Evolutionary conservation across 306 rosid species (phyloP).

Genomic region (Argentina anserina): DNA sequence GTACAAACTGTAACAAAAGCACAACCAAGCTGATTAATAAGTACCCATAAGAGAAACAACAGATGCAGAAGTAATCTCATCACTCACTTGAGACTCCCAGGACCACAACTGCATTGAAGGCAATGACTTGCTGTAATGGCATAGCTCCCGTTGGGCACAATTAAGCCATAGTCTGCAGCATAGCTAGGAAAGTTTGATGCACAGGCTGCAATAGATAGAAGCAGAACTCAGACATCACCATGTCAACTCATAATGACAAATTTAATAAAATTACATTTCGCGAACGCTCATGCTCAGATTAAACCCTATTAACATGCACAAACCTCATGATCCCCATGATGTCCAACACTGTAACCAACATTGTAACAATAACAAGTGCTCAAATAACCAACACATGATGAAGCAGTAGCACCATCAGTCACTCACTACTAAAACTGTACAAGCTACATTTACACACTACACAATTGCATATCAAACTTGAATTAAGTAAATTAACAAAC

Average conservation of each 20-base stretch:
- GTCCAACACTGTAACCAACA: too few species aligned
- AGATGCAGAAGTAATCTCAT: conserved; percentile 13
- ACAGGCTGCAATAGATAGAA: conserved; percentile 56
- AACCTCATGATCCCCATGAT: background rate
- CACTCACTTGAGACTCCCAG: conserved; percentile 70
- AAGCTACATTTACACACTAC: background rate
- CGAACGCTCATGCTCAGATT: background rate
- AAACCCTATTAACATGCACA: background rate
- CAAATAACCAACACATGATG: background rate
- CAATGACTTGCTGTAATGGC: conserved; percentile 92
- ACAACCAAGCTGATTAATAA: conserved; percentile 18
- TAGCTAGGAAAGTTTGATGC: conserved; percentile 70
- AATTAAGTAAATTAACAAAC: background rate
- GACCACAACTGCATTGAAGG: conserved; percentile 96
- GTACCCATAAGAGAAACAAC: conserved; percentile 1
- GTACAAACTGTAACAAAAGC: conserved; percentile 57
- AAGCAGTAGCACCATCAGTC: background rate
- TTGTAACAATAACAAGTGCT: too few species aligned
- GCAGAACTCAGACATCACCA: conserved; percentile 9
- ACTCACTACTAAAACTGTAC: background rate
- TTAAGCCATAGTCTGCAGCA: conserved; percentile 72
- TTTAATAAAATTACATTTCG: background rate
- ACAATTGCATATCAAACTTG: background rate
- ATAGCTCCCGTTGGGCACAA: conserved; percentile 95
- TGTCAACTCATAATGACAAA: background rate